Evolutionary conservation across 306 rosid genomes (phyloP), one percentile per base, ranked within the genome.

Genomic region (Ochetophila trinervis): DNA sequence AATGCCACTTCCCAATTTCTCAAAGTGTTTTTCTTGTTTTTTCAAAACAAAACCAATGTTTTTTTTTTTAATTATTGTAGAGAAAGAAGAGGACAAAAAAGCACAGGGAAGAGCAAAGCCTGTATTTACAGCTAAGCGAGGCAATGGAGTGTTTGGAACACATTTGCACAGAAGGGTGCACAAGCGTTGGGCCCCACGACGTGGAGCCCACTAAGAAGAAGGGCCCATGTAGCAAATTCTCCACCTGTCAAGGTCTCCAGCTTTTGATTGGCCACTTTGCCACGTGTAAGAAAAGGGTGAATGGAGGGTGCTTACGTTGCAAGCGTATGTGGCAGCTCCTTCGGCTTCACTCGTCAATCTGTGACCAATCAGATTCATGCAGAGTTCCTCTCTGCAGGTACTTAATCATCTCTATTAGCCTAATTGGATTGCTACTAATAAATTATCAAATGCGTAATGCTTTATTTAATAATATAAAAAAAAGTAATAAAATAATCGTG

Each of bases 71-170:
- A 40, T 40, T 40, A 40, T 40, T 40, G 52, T 56, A 92, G 98
- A 87, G 99, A 88, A 90, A 75, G 53, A 82, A 71, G 90, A 86
- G 80, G 68, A 62, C 79, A 13, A 78, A 76, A 71, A 81, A 47
- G 85, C 77, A 60, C 0, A 90, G 81, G 70, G 80, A 79, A 66
- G 94, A 82, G 54, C 88, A 82, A 56, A 79, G 82, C 49, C 0
- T 87, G 62, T 93, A 87, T 24, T 19, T 69, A 12, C 74, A 87
- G 77, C 87, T 93, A 11, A 85, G 93, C 56, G 97, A 93, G 73
- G 99, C 99, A 0, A 93, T 93, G 99, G 94, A 87, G 73, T 93
- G 97, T 65, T 45, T 93, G 79, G 96, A 93, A 42, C 99, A 93
- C 89, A 90, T 93, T 8, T 93, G 93, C 64, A 68, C 84, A 3